A percentile compares a stretch with the other conserved stretches of the same genome.
Conservation (phyloP, 2,329 filamentous ascomycete genomes). For the Fusarium continuum region DNA sequence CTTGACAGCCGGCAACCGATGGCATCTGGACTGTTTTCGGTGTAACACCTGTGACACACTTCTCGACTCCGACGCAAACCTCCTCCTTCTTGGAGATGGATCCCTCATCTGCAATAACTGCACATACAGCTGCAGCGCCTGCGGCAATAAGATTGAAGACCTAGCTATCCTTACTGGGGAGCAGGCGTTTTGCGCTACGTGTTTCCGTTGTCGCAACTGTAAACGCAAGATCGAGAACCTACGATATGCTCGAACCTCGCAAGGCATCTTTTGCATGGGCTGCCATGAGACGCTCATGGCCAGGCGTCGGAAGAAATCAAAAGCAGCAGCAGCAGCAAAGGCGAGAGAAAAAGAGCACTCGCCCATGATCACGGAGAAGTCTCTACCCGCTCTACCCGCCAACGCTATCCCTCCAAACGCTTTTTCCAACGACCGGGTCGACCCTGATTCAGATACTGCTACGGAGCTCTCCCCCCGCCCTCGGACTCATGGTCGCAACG, state of each 20-base stretch:
- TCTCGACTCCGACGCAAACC: slow-evolving; percentile 97
- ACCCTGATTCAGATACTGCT: slow-evolving; percentile 71
- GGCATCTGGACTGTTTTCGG: slow-evolving; percentile 99
- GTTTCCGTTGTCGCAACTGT: slow-evolving; percentile 97
- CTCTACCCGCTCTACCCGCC: slow-evolving; percentile 87
- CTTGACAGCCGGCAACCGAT: slow-evolving; percentile 84
- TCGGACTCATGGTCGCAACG: slow-evolving; percentile 60
- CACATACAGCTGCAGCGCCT: slow-evolving; percentile 98
- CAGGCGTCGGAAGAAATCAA: slow-evolving; percentile 85
- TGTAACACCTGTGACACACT: slow-evolving; percentile 96
- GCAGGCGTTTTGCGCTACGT: slow-evolving; percentile 96
- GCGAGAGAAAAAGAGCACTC: slow-evolving; percentile 69
- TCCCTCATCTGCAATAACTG: slow-evolving; percentile 99
- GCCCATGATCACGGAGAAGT: slow-evolving; percentile 85
- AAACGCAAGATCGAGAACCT: slow-evolving; percentile 99
- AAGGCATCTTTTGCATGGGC: slow-evolving; percentile 99
- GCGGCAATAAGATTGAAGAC: slow-evolving; percentile 97
- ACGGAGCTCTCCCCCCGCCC: slow-evolving; percentile 75
- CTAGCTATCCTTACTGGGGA: slow-evolving; percentile 96
- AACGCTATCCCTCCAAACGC: slow-evolving; percentile 71
- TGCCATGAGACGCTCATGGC: slow-evolving; percentile 98
- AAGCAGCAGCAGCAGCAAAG: slow-evolving; percentile 68
- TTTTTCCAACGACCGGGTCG: slow-evolving; percentile 68
- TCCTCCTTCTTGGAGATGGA: slow-evolving; percentile 94
- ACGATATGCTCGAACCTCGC: slow-evolving; percentile 94